phyloP scores from a whole-genome alignment of 768 basidiomycete genomes.

The Mycena haematopus region DNA sequence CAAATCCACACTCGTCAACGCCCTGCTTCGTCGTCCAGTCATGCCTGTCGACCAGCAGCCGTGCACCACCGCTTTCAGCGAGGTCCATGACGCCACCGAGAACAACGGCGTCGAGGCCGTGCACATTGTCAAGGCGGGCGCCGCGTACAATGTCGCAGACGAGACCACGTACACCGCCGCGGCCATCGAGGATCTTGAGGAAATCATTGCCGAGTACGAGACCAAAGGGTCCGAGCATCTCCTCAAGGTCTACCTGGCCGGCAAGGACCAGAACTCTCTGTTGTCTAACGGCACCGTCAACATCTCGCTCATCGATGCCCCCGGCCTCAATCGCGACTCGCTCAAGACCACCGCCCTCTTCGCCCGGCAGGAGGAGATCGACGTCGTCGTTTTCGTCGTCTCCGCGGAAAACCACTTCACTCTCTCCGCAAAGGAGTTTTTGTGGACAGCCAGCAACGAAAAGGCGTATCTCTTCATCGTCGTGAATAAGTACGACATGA shows the following conservation, averaged over 20 bases:
- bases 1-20: constrained; percentile 98
- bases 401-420: constrained; percentile 99
- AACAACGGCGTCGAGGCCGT: constrained; percentile 84
- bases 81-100: constrained; percentile 90
- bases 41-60: constrained; percentile 99
- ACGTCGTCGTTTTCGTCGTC: constrained; percentile 97
- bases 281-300: constrained; percentile 95
- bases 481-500: constrained; percentile 97
- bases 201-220: constrained; percentile 78
- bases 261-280: constrained; percentile 80
- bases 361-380: constrained; percentile 95
- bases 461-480: constrained; percentile 99
- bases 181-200: constrained; percentile 74
- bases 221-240: constrained; percentile 61
- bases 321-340: constrained; percentile 95
- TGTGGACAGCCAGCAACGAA: constrained; percentile 91
- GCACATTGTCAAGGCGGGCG: constrained; percentile 76
- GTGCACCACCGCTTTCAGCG: constrained; percentile 95
- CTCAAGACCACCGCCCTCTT: constrained; percentile 95
- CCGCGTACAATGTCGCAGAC: constrained; percentile 72
- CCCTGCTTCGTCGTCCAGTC: constrained; percentile 85
- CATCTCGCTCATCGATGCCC: constrained; percentile 98
- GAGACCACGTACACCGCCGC: constrained; percentile 78
- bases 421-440: constrained; percentile 92
- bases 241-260: constrained; percentile 89